Conservation (phyloP, 441 rosid species). For the Gossypium davidsonii region DNA sequence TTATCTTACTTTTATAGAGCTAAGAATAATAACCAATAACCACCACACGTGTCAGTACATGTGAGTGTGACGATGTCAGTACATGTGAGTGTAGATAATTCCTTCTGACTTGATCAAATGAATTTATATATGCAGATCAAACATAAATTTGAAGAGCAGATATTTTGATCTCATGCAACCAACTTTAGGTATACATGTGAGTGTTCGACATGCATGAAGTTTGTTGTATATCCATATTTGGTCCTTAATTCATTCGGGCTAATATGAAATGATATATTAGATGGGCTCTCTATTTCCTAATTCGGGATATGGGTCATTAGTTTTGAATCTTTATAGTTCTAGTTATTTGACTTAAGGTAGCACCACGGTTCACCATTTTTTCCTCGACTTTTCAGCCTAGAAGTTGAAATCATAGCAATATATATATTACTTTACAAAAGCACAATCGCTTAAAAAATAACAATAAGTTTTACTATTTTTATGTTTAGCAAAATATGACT, state of each 20-base stretch:
- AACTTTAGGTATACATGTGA: background rate
- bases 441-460: too few relatives aligned
- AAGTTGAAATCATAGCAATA: background rate
- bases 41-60: background rate
- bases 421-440: too few relatives aligned
- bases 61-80: background rate
- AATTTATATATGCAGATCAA: background rate
- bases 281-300: background rate
- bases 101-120: background rate
- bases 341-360: background rate
- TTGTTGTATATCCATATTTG: background rate
- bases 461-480: too few relatives aligned
- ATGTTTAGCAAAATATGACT: too few relatives aligned
- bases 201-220: background rate
- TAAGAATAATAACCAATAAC: background rate
- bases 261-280: background rate
- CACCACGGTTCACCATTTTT: background rate
- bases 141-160: background rate
- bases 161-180: constrained; percentile 4
- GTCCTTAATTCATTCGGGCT: background rate
- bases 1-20: background rate
- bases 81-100: background rate
- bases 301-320: background rate
- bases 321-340: background rate
- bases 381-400: background rate